Evolutionary conservation across 495 filamentous ascomycete genomes (phyloP).

Genomic region (Penicillium roqueforti): DNA sequence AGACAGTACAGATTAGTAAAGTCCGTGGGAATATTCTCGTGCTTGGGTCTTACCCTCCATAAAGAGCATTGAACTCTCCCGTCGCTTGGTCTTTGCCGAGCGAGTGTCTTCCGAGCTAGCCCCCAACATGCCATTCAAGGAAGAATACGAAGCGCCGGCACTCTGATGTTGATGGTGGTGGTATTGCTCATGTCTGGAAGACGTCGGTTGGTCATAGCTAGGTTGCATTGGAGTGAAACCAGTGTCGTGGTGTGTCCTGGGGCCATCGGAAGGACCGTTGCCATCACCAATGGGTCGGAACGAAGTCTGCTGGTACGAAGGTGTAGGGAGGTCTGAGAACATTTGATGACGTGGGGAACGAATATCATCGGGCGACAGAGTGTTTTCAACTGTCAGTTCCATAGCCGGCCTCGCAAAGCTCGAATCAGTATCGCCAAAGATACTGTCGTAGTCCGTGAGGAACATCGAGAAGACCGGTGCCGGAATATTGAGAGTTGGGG

Average conservation of each 20-base stretch:
- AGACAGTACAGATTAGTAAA: not conserved
- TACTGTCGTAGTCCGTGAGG: conserved; percentile 80
- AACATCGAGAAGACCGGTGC: conserved; percentile 92
- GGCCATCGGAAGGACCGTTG: conserved; percentile 21
- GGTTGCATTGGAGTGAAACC: conserved; percentile 61
- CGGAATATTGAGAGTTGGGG: conserved; percentile 96
- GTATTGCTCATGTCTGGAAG: conserved; percentile 25
- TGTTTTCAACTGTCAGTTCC: conserved; percentile 45
- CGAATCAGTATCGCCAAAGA: conserved; percentile 61
- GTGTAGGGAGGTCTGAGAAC: conserved; percentile 66
- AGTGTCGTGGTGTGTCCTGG: conserved; percentile 43
- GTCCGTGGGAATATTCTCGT: not conserved
- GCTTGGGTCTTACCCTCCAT: conserved; percentile 33
- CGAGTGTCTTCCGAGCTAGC: conserved; percentile 36
- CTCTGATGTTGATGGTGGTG: conserved; percentile 25
- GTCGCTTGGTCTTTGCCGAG: conserved; percentile 47
- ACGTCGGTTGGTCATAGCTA: conserved; percentile 46
- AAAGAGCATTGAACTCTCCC: conserved; percentile 57
- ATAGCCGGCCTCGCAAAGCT: conserved; percentile 16
- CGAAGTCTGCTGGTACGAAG: conserved; percentile 58
- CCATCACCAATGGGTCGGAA: conserved; percentile 39
- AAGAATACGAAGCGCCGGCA: conserved; percentile 30
- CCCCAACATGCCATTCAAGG: conserved; percentile 40
- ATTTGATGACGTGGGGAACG: conserved; percentile 64
- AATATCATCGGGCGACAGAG: conserved; percentile 55